These are phyloP conservation scores for Aspergillus sp. DNA, from an alignment of 2,329 filamentous ascomycete species.

Conservation along the genomic window DNA sequence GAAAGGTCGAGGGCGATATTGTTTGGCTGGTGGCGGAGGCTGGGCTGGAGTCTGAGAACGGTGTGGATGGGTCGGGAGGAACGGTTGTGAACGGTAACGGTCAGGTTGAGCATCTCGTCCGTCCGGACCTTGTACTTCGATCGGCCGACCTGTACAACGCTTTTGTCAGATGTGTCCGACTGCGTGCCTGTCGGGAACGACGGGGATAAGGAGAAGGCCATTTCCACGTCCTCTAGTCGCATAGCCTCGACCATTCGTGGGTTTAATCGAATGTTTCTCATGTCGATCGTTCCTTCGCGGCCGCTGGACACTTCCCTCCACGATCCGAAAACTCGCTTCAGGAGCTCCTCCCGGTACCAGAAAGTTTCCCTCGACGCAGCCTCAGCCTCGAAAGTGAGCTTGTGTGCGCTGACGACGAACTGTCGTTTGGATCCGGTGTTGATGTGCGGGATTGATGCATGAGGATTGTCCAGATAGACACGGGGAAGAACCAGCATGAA, in stretches of 20 bases:
- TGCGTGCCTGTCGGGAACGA: slow-evolving; percentile 17
- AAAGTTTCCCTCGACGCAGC: slow-evolving; percentile 71
- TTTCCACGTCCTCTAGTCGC: slow-evolving; percentile 67
- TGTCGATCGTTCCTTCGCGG: slow-evolving; percentile 60
- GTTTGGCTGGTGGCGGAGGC: slow-evolving; percentile 61
- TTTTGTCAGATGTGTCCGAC: slow-evolving; percentile 3
- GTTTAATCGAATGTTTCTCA: slow-evolving; percentile 65
- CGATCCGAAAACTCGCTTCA: slow-evolving; percentile 59
- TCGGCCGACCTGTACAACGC: slow-evolving; percentile 33
- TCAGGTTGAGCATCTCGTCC: slow-evolving; percentile 61
- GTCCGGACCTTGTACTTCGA: slow-evolving; percentile 40
- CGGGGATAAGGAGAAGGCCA: slow-evolving; percentile 42
- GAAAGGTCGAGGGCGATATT: slow-evolving; percentile 70
- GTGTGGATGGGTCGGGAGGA: slow-evolving; percentile 58
- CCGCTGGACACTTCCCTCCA: slow-evolving; percentile 57
- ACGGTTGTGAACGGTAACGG: slow-evolving; percentile 65
- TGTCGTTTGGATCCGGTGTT: slow-evolving; percentile 79
- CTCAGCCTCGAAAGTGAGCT: slow-evolving; percentile 70
- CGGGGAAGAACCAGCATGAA: slow-evolving; percentile 67
- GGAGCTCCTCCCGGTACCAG: slow-evolving; percentile 78
- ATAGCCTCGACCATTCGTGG: slow-evolving; percentile 74
- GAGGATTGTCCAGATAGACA: slow-evolving; percentile 65
- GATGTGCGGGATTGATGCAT: slow-evolving; percentile 67
- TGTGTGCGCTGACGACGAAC: slow-evolving; percentile 76
- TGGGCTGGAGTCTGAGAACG: slow-evolving; percentile 66